A percentile compares a stretch with the other conserved stretches of the same genome.
Evolutionary conservation across 441 rosid species (phyloP).

Genomic region (Populus hybrid): DNA sequence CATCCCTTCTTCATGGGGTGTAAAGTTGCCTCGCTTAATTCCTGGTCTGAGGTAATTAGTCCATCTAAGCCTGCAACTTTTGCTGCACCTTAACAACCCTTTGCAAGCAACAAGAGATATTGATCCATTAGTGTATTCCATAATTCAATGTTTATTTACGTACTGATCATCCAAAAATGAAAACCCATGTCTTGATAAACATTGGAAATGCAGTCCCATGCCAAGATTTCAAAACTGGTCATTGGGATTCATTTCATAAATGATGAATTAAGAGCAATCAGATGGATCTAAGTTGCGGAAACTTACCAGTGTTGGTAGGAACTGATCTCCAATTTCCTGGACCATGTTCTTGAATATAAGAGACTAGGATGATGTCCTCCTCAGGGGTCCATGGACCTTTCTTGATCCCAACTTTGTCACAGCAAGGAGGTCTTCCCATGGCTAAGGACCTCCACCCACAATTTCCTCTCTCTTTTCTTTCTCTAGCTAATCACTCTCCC

Average conservation of each 20-base stretch:
- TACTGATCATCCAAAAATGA: not conserved
- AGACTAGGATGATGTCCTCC: conserved; percentile 90
- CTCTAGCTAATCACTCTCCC: not conserved
- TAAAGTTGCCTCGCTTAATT: conserved; percentile 92
- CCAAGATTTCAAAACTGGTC: not conserved
- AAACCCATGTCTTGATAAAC: not conserved
- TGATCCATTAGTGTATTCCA: not conserved
- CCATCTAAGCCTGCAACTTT: conserved; percentile 98
- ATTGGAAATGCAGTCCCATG: not conserved
- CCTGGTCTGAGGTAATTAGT: conserved; percentile 96
- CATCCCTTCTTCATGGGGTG: conserved; percentile 95
- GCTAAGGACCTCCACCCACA: conserved; percentile 16
- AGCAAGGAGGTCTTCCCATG: conserved; percentile 99
- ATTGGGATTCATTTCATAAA: not conserved
- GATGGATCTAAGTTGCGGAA: not conserved
- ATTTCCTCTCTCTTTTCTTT: conserved; percentile 11
- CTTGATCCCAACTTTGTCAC: conserved; percentile 91
- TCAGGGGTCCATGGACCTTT: conserved; percentile 99
- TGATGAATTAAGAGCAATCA: not conserved
- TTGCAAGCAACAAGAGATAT: not conserved
- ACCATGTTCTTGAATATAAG: conserved; percentile 95
- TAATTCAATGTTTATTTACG: not conserved
- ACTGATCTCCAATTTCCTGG: conserved; percentile 99
- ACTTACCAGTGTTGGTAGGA: conserved; percentile 84
- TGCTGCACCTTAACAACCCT: conserved; percentile 94